phyloP scores from a whole-genome alignment of 1,284 basidiomycete species.

The Cryptococcus floricola region DNA sequence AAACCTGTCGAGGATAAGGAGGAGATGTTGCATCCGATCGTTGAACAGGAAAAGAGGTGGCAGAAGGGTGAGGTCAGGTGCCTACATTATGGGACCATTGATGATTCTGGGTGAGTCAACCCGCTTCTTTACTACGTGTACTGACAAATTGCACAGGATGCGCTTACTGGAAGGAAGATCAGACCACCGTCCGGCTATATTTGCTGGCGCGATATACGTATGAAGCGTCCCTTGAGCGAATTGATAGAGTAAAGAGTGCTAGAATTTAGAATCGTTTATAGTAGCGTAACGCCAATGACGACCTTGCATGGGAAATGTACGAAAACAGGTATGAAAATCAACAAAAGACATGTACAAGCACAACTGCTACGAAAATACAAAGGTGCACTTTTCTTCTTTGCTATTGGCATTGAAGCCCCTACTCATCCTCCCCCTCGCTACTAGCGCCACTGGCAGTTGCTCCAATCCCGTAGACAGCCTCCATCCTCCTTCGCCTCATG shows the following conservation, averaged over 20 bases:
- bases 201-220: conserved; percentile 45
- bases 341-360: neutral
- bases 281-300: neutral
- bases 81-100: conserved; percentile 48
- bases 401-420: conserved; percentile 2
- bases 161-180: conserved; percentile 45
- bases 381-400: neutral
- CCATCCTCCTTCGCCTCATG: conserved; percentile 64
- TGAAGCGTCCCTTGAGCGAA: conserved; percentile 1
- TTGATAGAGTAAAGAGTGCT: neutral
- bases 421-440: conserved; percentile 17
- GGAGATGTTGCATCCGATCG: neutral
- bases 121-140: neutral
- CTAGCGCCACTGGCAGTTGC: conserved; percentile 28
- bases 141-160: conserved; percentile 27
- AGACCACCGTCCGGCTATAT: conserved; percentile 49
- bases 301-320: neutral
- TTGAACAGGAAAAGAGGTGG: conserved; percentile 14
- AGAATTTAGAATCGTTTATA: neutral
- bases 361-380: neutral
- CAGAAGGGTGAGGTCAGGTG: conserved; percentile 45
- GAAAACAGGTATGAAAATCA: neutral
- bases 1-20: neutral
- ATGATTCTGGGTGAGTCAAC: conserved; percentile 39
- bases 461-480: conserved; percentile 51